A percentile compares a stretch with the other conserved stretches of the same genome.
Conservation (phyloP, 208 protist species). For the Crithidia sp. region DNA sequence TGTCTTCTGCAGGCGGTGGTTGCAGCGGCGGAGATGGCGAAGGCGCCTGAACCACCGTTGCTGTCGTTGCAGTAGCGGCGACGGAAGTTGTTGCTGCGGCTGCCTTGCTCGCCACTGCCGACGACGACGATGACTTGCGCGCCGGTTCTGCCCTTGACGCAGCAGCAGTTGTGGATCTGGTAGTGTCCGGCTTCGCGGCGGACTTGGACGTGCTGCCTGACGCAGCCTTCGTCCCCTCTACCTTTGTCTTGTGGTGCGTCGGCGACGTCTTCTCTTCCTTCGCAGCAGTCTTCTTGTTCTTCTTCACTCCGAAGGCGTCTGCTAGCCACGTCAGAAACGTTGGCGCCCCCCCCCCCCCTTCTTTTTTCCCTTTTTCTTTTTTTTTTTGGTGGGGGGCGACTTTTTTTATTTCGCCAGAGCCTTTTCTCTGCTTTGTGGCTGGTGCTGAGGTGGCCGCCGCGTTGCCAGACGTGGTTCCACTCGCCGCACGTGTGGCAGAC, state of each 20-base stretch:
- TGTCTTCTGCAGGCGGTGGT: too few relatives aligned
- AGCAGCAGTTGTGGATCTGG: not conserved
- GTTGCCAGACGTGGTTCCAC: not conserved
- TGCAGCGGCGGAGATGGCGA: not conserved
- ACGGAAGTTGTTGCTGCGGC: not conserved
- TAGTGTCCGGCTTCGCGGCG: not conserved
- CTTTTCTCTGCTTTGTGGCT: not conserved
- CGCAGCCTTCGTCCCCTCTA: not conserved
- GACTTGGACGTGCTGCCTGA: conserved; percentile 3
- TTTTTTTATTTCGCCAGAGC: too few relatives aligned
- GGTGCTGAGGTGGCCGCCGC: not conserved
- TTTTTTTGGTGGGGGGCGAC: not conserved
- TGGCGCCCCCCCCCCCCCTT: not conserved
- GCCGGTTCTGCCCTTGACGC: not conserved
- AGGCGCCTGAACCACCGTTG: not conserved
- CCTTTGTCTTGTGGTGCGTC: not conserved
- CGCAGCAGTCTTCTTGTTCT: conserved; percentile 4
- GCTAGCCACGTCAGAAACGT: conserved; percentile 13
- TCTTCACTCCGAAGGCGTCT: conserved; percentile 9
- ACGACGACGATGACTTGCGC: not conserved
- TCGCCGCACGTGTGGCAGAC: not conserved
- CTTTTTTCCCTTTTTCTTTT: not conserved
- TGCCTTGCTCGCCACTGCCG: not conserved
- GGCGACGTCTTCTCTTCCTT: not conserved
- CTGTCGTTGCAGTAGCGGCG: not conserved